phyloP scores from a whole-genome alignment of 2,329 filamentous ascomycete species.

The Meredithiella fracta region DNA sequence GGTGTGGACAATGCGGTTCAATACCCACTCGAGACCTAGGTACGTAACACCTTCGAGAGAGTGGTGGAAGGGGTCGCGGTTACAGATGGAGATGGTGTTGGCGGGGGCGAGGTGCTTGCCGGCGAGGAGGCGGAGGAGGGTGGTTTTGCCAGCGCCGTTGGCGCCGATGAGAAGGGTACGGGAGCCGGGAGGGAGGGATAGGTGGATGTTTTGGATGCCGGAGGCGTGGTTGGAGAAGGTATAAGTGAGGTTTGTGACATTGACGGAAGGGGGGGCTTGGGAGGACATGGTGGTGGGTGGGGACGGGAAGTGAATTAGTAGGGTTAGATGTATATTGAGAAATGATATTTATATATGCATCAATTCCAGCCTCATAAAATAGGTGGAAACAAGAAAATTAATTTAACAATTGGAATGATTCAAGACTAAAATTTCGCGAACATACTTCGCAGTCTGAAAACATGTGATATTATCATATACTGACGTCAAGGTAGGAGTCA shows the following conservation, averaged over 20 bases:
- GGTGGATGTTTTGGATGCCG: conserved; percentile 57
- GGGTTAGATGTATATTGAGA: background rate
- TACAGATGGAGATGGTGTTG: conserved; percentile 57
- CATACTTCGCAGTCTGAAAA: too few relatives aligned
- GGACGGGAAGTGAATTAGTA: background rate
- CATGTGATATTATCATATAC: background rate
- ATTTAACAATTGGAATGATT: too few relatives aligned
- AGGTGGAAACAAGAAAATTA: background rate
- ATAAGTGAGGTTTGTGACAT: conserved; percentile 66
- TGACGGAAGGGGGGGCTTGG: conserved; percentile 41
- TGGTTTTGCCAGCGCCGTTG: conserved; percentile 95
- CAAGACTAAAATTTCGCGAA: too few relatives aligned
- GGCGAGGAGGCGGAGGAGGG: conserved; percentile 79
- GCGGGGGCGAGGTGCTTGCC: conserved; percentile 83
- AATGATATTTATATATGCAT: background rate
- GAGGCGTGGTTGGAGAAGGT: conserved; percentile 69
- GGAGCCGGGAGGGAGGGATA: conserved; percentile 65
- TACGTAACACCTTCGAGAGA: conserved; percentile 90
- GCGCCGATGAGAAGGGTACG: conserved; percentile 87
- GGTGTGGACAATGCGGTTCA: conserved; percentile 88
- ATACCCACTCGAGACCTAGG: conserved; percentile 91
- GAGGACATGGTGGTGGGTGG: conserved; percentile 17
- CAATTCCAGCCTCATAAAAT: background rate
- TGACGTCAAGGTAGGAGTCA: background rate
- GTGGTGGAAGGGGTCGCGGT: conserved; percentile 81